Conservation (phyloP, 768 basidiomycete species). For the Coprinopsis cinerea region DNA sequence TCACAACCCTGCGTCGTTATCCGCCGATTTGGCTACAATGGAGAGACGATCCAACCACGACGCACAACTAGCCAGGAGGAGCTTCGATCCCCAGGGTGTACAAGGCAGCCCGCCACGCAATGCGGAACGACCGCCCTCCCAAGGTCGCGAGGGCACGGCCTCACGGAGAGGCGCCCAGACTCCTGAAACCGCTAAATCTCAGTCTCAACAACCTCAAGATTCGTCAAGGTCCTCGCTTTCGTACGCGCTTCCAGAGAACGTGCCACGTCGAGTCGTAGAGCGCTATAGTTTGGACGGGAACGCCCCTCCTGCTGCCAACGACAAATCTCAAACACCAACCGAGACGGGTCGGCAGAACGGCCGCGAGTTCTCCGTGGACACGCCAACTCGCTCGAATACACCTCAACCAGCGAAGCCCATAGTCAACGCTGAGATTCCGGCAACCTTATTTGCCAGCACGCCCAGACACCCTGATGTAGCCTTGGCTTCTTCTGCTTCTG, state of each 20-base stretch:
- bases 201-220: conserved; percentile 31
- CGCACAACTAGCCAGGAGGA: conserved; percentile 12
- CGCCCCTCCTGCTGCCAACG: conserved; percentile 24
- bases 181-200: conserved; percentile 15
- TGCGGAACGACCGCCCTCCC: conserved; percentile 8
- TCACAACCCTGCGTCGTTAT: conserved; percentile 20
- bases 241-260: conserved; percentile 38
- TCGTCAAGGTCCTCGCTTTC: conserved; percentile 34
- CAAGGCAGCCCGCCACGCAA: conserved; percentile 6
- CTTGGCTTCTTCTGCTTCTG: conserved; percentile 11
- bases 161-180: conserved; percentile 8
- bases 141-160: neutral
- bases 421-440: conserved; percentile 18
- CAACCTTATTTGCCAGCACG: conserved; percentile 31
- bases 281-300: conserved; percentile 49
- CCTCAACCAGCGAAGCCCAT: conserved; percentile 19
- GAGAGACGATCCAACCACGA: conserved; percentile 10
- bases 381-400: conserved; percentile 17
- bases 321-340: conserved; percentile 21
- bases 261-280: conserved; percentile 42
- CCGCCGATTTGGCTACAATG: conserved; percentile 5
- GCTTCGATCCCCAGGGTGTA: conserved; percentile 13
- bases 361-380: conserved; percentile 25
- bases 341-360: conserved; percentile 20
- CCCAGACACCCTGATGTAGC: conserved; percentile 44